These are phyloP conservation scores for Ceratocystis variospora DNA, from an alignment of 2,329 filamentous ascomycete species.

Conservation along the genomic window DNA sequence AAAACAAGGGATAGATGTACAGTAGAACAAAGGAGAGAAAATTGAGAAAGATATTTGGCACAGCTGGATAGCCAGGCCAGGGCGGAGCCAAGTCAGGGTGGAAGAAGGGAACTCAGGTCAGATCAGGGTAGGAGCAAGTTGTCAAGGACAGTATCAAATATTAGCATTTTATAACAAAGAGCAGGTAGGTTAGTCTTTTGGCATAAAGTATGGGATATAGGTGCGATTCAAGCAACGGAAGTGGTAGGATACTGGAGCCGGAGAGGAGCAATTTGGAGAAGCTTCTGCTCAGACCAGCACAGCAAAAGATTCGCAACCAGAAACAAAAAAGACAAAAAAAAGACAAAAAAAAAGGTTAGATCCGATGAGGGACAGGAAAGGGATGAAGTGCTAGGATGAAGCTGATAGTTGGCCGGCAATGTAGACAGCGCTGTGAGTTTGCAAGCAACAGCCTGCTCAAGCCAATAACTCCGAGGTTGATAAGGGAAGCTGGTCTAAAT, in stretches of 20 bases:
- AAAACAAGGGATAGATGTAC: background rate
- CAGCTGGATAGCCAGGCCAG: background rate
- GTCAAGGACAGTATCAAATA: background rate
- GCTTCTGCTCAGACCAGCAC: background rate
- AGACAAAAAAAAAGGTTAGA: background rate
- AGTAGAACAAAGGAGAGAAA: background rate
- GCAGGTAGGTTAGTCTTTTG: too few species aligned
- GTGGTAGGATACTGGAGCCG: background rate
- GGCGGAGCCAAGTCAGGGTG: background rate
- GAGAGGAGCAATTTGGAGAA: background rate
- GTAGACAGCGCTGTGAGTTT: background rate
- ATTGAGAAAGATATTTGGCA: background rate
- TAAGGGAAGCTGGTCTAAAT: conserved; percentile 5
- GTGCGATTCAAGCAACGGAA: too few species aligned
- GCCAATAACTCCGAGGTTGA: background rate
- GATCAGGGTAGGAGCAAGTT: background rate
- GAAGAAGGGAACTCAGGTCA: background rate
- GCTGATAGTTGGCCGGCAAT: too few species aligned
- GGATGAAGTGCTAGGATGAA: background rate
- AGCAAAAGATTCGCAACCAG: background rate
- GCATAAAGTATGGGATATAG: too few species aligned
- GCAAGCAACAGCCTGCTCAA: background rate
- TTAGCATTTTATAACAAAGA: background rate
- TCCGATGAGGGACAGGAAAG: too few species aligned
- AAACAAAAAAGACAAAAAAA: background rate